Base-by-base conservation (phyloP, 768 basidiomycete genomes). In the Clitopilus passeckerianus region DNA sequence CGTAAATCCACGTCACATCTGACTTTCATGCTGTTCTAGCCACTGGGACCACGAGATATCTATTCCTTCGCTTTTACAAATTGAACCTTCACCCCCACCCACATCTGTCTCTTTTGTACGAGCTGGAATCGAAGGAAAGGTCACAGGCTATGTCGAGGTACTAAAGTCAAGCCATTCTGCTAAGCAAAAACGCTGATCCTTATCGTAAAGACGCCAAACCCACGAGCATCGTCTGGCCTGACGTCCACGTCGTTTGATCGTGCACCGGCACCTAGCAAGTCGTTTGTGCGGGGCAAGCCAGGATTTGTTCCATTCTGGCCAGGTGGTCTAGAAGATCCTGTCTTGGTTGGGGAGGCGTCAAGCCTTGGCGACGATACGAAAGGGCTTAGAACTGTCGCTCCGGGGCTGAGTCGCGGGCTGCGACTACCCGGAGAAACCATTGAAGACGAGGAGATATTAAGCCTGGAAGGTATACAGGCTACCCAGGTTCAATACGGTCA, bases 221-320 rank as follows among this genome's bases (percentile, higher is more conserved):
- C 79, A 34, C 82, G 79, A 52, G 68, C 80, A n/a, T 70, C 82
- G 16, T 87, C 86, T 15, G 91, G 91, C 16, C 76, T 91, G 4
- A 92, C 88, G 1, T 97, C 95, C 10, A 93, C 91, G 1, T 91
- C 92, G 27, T 72, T 95, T 60, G 84, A 89, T 61, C 85, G 96
- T 54, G 90, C 91, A 2, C 95, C 95, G 7, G 93, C 86, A 14
- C 82, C 89, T 0, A 80, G 79, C 59, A 80, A 84, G 57, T 87
- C 84, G 58, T 98, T 98, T 72, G 95, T 98, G 18, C 80, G 95
- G 59, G 97, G 97, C 50, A 97, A 96, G 72, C 90, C 94, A 20
- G 90, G 90, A 46, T 86, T 95, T 73, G 85, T 95, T 8, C 97
- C 97, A 0, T 98, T 98, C 72, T 83, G 87, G 75, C 97, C 97